phyloP scores from a whole-genome alignment of 352 stramenopile species.

The Pythium periplocum region DNA sequence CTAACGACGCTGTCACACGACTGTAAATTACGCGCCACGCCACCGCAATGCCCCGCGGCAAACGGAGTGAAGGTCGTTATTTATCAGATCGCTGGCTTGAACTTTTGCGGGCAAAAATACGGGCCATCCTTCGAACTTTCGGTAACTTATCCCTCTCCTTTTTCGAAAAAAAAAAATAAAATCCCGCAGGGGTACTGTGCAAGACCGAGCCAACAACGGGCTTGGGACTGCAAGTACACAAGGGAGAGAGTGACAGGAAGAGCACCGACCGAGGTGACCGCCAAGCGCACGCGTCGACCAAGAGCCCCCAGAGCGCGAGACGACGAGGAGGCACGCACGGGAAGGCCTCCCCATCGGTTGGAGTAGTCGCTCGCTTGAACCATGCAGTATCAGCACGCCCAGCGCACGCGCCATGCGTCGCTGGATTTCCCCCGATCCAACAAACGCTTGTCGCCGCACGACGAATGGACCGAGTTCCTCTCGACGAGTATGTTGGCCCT shows the following conservation, averaged over 20 bases:
- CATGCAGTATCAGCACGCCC: background rate
- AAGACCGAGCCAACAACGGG: slow-evolving; percentile 1
- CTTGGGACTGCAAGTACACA: no score
- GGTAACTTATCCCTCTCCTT: slow-evolving; percentile 13
- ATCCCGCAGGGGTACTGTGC: slow-evolving; percentile 20
- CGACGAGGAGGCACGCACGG: background rate
- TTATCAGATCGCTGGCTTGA: slow-evolving; percentile 26
- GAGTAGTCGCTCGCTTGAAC: no score
- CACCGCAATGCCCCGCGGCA: no score
- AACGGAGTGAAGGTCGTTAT: slow-evolving; percentile 21
- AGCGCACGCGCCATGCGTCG: slow-evolving; percentile 27
- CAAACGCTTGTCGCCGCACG: slow-evolving; percentile 19
- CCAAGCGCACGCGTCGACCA: background rate
- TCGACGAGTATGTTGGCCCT: slow-evolving; percentile 27
- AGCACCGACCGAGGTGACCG: background rate
- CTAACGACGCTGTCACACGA: slow-evolving; percentile 11
- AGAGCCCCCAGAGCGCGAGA: slow-evolving; percentile 1
- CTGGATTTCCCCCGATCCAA: slow-evolving; percentile 24
- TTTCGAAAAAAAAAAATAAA: slow-evolving; percentile 24
- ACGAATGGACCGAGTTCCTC: slow-evolving; percentile 31
- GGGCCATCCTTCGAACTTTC: slow-evolving; percentile 19
- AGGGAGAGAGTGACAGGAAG: background rate
- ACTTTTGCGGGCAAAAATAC: slow-evolving; percentile 14
- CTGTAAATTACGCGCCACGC: slow-evolving; percentile 14
- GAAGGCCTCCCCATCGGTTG: no score